phyloP scores from a whole-genome alignment of 108 stramenopile genomes.

The Schizochytrium sp. region DNA sequence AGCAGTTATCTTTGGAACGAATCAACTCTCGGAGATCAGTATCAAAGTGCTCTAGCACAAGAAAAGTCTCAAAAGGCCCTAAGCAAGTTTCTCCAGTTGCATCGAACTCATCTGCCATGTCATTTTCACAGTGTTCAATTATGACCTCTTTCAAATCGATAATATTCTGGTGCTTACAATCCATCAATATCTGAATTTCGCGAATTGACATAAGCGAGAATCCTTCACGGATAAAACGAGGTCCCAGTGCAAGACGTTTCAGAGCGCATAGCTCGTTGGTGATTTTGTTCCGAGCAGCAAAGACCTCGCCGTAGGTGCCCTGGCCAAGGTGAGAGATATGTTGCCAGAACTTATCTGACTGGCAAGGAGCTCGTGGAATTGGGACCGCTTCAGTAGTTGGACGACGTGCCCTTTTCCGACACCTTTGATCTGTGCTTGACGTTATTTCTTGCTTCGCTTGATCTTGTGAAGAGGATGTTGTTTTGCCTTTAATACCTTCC shows the following conservation, averaged over 20 bases:
- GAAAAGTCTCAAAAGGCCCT: background rate
- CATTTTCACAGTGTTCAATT: background rate
- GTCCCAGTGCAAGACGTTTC: background rate
- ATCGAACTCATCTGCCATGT: background rate
- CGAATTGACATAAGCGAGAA: background rate
- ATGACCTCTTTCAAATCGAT: background rate
- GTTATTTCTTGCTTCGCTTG: no score
- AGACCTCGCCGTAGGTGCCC: constrained; percentile 1
- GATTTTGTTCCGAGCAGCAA: background rate
- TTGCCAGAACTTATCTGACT: background rate
- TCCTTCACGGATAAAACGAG: background rate
- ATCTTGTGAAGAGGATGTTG: no score
- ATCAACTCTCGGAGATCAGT: background rate
- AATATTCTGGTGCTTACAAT: background rate
- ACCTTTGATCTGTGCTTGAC: no score
- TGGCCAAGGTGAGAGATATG: background rate
- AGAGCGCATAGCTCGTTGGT: background rate
- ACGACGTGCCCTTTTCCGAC: background rate
- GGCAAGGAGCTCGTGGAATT: background rate
- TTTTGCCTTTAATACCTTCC: no score
- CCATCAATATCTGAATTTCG: background rate
- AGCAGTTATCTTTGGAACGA: background rate
- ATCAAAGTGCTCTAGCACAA: background rate
- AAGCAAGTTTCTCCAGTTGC: background rate
- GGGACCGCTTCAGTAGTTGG: background rate